phyloP scores from a whole-genome alignment of 371 early-diverging fungal species.

The Vittaforma corneae region DNA sequence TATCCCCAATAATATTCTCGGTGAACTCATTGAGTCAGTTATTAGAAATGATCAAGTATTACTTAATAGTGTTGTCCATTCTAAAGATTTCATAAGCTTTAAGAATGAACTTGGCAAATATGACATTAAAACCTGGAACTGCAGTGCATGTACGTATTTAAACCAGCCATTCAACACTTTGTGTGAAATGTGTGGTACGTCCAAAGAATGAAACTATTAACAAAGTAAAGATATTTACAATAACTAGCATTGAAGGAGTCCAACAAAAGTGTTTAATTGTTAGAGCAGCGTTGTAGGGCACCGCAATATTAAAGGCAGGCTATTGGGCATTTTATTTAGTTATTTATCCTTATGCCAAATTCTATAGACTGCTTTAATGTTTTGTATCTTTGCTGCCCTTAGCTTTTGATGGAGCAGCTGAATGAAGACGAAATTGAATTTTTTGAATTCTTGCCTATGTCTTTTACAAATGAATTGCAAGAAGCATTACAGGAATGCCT shows the following conservation, averaged over 20 bases:
- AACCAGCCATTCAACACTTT: constrained; percentile 63
- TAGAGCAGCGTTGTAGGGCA: no score
- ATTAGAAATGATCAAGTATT: not conserved
- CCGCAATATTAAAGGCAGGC: no score
- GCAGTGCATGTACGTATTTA: constrained; percentile 77
- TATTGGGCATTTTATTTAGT: no score
- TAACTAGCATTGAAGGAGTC: no score
- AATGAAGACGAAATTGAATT: constrained; percentile 57
- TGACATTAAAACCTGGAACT: constrained; percentile 61
- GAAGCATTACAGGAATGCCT: constrained; percentile 16
- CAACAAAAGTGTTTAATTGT: no score
- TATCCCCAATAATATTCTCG: not conserved
- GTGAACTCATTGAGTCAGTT: constrained; percentile 19
- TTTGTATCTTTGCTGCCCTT: no score
- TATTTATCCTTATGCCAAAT: no score
- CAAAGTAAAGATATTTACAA: no score
- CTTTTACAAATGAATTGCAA: constrained; percentile 48
- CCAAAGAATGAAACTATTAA: constrained; percentile 60
- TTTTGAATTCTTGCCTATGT: constrained; percentile 53
- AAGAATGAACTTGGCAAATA: constrained; percentile 45
- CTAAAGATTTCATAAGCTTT: constrained; percentile 22
- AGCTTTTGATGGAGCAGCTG: no score
- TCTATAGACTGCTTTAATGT: no score
- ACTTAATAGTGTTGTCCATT: constrained; percentile 5
- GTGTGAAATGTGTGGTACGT: constrained; percentile 85